A percentile compares a stretch with the other conserved stretches of the same genome.
phyloP scores from a whole-genome alignment of 2,329 filamentous ascomycete genomes.

The Saccharata proteae region DNA sequence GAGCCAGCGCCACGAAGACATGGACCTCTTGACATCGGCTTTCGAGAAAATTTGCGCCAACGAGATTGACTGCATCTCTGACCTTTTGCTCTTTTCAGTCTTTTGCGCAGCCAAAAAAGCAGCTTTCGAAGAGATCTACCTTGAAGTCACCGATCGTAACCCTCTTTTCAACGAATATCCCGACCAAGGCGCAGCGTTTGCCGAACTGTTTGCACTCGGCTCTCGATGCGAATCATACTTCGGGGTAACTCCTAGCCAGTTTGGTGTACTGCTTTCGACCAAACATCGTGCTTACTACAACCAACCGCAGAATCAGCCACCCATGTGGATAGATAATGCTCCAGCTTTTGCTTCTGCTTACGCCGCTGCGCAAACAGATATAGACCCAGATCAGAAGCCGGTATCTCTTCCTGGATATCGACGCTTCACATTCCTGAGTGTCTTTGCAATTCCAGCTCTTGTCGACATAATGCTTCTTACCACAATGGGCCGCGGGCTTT shows the following conservation, averaged over 20 bases:
- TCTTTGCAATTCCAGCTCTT: slow-evolving; percentile 51
- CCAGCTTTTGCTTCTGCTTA: slow-evolving; percentile 39
- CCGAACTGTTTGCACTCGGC: slow-evolving; percentile 50
- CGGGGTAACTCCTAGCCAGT: slow-evolving; percentile 34
- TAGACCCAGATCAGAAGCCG: slow-evolving; percentile 34
- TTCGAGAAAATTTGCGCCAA: slow-evolving; percentile 14
- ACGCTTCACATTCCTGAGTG: slow-evolving; percentile 45
- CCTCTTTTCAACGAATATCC: slow-evolving; percentile 48
- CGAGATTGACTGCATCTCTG: slow-evolving; percentile 25
- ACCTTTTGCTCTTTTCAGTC: slow-evolving; percentile 44
- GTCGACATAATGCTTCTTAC: slow-evolving; percentile 49
- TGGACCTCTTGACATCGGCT: slow-evolving; percentile 20
- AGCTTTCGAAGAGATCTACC: slow-evolving; percentile 50
- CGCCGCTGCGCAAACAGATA: slow-evolving; percentile 40
- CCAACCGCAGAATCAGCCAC: slow-evolving; percentile 31
- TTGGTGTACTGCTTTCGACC: slow-evolving; percentile 22
- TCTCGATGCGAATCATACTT: slow-evolving; percentile 53
- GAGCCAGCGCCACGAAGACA: slow-evolving; percentile 17
- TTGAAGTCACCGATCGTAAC: slow-evolving; percentile 50
- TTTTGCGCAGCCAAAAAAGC: slow-evolving; percentile 45
- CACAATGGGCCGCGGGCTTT: slow-evolving; percentile 47
- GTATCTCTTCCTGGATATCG: slow-evolving; percentile 35
- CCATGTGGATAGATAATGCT: slow-evolving; percentile 38
- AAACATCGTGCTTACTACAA: slow-evolving; percentile 32
- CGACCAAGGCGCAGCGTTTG: slow-evolving; percentile 52